These are phyloP conservation scores for Agroathelia rolfsii DNA, from an alignment of 1,284 basidiomycete species.

Conservation along the genomic window DNA sequence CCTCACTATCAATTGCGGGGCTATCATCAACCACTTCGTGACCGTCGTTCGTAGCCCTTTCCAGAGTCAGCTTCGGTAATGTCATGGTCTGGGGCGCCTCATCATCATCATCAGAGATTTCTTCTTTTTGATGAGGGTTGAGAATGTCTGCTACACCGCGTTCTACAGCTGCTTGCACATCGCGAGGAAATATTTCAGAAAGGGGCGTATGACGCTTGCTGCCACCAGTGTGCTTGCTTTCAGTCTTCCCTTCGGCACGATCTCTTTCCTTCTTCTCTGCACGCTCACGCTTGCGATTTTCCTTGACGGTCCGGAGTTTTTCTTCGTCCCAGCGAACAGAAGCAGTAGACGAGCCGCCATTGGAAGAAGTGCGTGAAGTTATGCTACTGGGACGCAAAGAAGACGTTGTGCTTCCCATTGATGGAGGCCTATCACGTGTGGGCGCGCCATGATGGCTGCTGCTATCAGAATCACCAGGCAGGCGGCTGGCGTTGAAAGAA, in stretches of 20 bases:
- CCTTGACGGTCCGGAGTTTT: conserved; percentile 42
- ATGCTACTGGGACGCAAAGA: conserved; percentile 51
- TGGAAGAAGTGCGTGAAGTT: conserved; percentile 37
- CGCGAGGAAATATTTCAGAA: conserved; percentile 40
- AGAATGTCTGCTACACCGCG: conserved; percentile 8
- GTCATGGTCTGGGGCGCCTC: conserved; percentile 7
- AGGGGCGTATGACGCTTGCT: conserved; percentile 37
- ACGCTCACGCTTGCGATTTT: conserved; percentile 38
- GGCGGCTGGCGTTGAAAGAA: conserved; percentile 18
- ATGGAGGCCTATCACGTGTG: conserved; percentile 29
- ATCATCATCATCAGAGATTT: conserved; percentile 6
- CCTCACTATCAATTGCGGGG: conserved; percentile 12
- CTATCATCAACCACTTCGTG: conserved; percentile 26
- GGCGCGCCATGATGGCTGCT: conserved; percentile 18
- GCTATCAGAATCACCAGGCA: conserved; percentile 36
- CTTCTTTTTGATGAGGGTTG: conserved; percentile 6
- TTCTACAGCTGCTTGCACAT: conserved; percentile 17
- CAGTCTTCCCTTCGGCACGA: conserved; percentile 5
- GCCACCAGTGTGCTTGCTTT: conserved; percentile 23
- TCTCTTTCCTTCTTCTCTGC: conserved; percentile 17
- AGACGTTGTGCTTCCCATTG: conserved; percentile 38
- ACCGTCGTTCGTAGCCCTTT: conserved; percentile 43
- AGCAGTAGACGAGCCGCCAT: conserved; percentile 35
- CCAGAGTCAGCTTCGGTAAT: conserved; percentile 34
- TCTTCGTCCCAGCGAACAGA: conserved; percentile 60